Conservation (phyloP, 805 yeast species). For the Ogataea neopini region DNA sequence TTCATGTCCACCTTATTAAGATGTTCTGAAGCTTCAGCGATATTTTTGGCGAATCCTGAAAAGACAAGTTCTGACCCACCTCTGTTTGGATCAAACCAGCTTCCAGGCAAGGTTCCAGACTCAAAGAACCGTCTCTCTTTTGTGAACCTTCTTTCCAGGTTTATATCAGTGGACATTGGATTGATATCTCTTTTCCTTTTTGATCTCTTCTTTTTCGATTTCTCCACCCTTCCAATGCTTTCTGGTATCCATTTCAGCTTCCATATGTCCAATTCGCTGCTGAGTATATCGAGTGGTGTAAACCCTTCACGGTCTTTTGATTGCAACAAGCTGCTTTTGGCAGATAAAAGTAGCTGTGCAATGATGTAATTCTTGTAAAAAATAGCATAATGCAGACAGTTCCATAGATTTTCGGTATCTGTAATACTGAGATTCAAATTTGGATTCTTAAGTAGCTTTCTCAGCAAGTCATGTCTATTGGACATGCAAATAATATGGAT, state of each 20-base stretch:
- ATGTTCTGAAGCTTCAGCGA: constrained; percentile 13
- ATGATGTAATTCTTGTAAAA: constrained; percentile 56
- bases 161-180: constrained; percentile 22
- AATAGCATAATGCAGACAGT: constrained; percentile 71
- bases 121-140: constrained; percentile 8
- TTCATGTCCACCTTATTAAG: constrained; percentile 20
- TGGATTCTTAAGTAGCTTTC: constrained; percentile 47
- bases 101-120: constrained; percentile 3
- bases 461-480: constrained; percentile 49
- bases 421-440: constrained; percentile 45
- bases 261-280: constrained; percentile 43
- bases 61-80: constrained; percentile 63
- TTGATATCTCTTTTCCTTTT: too few relatives aligned
- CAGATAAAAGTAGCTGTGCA: constrained; percentile 44
- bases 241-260: constrained; percentile 37
- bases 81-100: constrained; percentile 28
- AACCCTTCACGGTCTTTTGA: constrained; percentile 68
- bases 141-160: constrained; percentile 31
- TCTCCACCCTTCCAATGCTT: constrained; percentile 22
- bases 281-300: constrained; percentile 71
- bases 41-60: constrained; percentile 50
- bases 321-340: constrained; percentile 39
- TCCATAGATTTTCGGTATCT: constrained; percentile 83
- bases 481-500: constrained; percentile 56
- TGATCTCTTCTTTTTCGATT: constrained; percentile 26